Evolutionary conservation across 2,329 filamentous ascomycete genomes (phyloP).

Genomic region (Botrytis hyacinthi): DNA sequence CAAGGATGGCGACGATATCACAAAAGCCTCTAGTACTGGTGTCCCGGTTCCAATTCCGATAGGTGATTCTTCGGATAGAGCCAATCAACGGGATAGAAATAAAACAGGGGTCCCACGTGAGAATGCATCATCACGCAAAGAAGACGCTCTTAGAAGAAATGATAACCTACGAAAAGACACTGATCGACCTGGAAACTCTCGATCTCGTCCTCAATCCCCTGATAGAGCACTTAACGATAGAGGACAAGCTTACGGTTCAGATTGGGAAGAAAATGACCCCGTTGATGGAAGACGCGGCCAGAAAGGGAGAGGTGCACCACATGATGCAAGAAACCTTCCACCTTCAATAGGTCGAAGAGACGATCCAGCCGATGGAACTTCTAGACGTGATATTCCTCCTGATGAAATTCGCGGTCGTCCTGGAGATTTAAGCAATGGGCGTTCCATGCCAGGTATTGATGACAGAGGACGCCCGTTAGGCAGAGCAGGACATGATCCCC

Average conservation of each 20-base stretch:
- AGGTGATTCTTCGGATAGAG: neutral
- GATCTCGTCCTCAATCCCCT: neutral
- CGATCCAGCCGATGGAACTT: neutral
- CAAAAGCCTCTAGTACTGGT: neutral
- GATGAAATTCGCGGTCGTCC: neutral
- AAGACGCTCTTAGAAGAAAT: neutral
- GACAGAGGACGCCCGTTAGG: neutral
- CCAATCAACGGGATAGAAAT: neutral
- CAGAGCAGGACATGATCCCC: neutral
- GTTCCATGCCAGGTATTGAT: neutral
- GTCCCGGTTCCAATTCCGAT: neutral
- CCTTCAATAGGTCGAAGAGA: neutral
- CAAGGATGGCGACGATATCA: neutral
- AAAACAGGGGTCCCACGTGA: neutral
- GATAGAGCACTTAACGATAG: neutral
- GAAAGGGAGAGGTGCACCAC: neutral
- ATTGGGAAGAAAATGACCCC: neutral
- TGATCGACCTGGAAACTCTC: neutral
- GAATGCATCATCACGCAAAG: neutral
- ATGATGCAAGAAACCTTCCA: neutral
- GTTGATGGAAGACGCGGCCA: neutral
- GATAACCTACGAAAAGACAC: neutral
- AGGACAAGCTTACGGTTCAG: neutral
- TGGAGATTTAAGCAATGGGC: neutral
- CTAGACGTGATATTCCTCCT: neutral